These are phyloP conservation scores for Hypoxylon perforatum DNA, from an alignment of 495 filamentous ascomycete genomes.

Conservation along the genomic window DNA sequence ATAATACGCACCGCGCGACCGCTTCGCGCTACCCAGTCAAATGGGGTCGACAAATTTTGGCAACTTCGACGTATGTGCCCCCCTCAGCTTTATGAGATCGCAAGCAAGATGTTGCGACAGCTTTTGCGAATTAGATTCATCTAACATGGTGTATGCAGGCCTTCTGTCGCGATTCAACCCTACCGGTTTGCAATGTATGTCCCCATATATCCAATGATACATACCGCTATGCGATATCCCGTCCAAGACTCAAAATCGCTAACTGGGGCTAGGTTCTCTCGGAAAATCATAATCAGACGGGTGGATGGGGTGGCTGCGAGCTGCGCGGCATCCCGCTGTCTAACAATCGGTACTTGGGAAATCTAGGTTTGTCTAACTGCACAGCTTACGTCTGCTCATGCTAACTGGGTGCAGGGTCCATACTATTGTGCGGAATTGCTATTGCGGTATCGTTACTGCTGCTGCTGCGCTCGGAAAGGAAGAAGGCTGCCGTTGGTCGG, in stretches of 20 bases:
- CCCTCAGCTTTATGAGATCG: neutral
- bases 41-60: slow-evolving; percentile 83
- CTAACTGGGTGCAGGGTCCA: slow-evolving; percentile 73
- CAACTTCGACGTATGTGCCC: slow-evolving; percentile 81
- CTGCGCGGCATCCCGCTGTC: slow-evolving; percentile 79
- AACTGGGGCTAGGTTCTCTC: slow-evolving; percentile 57
- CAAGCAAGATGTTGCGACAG: neutral
- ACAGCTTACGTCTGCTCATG: neutral
- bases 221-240: slow-evolving; percentile 39
- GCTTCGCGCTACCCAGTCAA: slow-evolving; percentile 45
- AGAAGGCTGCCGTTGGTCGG: slow-evolving; percentile 93
- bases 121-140: slow-evolving; percentile 13
- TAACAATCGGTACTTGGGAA: slow-evolving; percentile 72
- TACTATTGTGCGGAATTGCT: slow-evolving; percentile 80
- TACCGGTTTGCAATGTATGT: slow-evolving; percentile 97
- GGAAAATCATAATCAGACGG: slow-evolving; percentile 53
- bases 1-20: slow-evolving; percentile 30
- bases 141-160: slow-evolving; percentile 62
- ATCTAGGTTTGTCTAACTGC: slow-evolving; percentile 75
- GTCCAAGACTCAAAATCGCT: slow-evolving; percentile 11
- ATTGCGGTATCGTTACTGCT: slow-evolving; percentile 74
- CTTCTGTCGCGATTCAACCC: slow-evolving; percentile 95
- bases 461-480: slow-evolving; percentile 84
- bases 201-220: slow-evolving; percentile 18
- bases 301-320: slow-evolving; percentile 72